Evolutionary conservation across 371 early-diverging fungal species (phyloP).

Genomic region (Mortierella sp.): DNA sequence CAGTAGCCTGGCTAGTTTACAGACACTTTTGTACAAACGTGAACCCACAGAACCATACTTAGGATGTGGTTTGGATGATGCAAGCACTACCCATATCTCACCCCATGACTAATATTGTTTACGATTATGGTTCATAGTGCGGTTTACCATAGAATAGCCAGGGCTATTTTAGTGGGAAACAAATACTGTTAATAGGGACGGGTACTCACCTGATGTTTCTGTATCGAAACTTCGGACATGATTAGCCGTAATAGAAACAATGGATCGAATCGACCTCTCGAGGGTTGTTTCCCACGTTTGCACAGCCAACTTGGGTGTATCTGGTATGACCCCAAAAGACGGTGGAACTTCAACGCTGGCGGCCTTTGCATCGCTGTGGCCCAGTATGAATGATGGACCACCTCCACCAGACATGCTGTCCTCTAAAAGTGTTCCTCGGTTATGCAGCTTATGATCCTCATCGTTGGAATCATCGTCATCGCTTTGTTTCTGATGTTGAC

Average conservation of each 20-base stretch:
- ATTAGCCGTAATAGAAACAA: conserved; percentile 88
- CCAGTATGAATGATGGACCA: conserved; percentile 14
- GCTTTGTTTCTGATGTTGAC: conserved; percentile 23
- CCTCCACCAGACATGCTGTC: conserved; percentile 20
- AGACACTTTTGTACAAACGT: no score
- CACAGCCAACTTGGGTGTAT: conserved; percentile 58
- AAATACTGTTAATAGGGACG: no score
- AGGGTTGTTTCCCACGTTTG: conserved; percentile 82
- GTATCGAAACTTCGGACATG: conserved; percentile 92
- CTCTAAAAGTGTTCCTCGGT: conserved; percentile 27
- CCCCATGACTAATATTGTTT: no score
- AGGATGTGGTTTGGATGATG: no score
- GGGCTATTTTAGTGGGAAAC: no score
- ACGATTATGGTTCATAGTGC: no score
- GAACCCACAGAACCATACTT: no score
- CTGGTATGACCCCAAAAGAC: conserved; percentile 44
- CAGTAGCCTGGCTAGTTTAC: no score
- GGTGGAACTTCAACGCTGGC: conserved; percentile 41
- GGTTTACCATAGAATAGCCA: no score
- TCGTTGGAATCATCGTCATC: conserved; percentile 7
- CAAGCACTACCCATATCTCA: no score
- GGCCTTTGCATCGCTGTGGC: background rate
- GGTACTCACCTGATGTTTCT: conserved; percentile 77
- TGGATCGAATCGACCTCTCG: conserved; percentile 80
- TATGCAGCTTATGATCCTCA: conserved; percentile 28